Percentiles rank a stretch among this genome's conserved stretches.
phyloP scores from a whole-genome alignment of 225 moss, liverwort and hornwort genomes.

The Sphagnum contortum region DNA sequence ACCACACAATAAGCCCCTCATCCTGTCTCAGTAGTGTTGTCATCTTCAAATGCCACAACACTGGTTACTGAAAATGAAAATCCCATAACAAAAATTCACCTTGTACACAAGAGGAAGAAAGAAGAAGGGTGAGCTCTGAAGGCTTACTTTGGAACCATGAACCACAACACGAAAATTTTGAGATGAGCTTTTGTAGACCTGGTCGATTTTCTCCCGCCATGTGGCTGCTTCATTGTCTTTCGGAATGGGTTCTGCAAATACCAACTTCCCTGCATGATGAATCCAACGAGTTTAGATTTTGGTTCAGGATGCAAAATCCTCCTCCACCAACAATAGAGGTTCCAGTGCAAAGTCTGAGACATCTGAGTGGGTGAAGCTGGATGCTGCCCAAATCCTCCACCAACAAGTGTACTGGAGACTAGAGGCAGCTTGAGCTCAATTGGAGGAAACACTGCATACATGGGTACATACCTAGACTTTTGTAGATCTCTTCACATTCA shows the following conservation, averaged over 20 bases:
- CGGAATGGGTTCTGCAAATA: conserved; percentile 86
- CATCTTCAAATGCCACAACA: too few species aligned
- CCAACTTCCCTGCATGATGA: conserved; percentile 64
- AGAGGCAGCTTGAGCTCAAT: conserved; percentile 2
- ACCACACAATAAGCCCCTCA: neutral
- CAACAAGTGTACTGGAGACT: conserved; percentile 6
- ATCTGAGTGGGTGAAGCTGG: too few species aligned
- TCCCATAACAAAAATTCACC: neutral
- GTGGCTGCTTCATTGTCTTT: conserved; percentile 98
- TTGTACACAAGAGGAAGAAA: neutral
- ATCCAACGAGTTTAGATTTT: neutral
- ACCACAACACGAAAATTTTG: conserved; percentile 99
- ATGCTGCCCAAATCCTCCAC: conserved; percentile 1
- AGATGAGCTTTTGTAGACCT: conserved; percentile 98
- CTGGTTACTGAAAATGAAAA: neutral
- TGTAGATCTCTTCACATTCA: conserved; percentile 97
- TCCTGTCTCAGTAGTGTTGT: too few species aligned
- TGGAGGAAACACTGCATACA: too few species aligned
- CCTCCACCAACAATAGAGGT: too few species aligned
- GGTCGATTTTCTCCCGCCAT: conserved; percentile 98
- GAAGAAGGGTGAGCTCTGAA: neutral
- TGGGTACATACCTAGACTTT: conserved; percentile 60
- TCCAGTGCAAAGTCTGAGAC: too few species aligned
- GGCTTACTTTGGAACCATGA: conserved; percentile 92
- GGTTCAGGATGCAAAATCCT: neutral